phyloP scores from a whole-genome alignment of 805 yeast species.

The Lipomyces oligophaga region DNA sequence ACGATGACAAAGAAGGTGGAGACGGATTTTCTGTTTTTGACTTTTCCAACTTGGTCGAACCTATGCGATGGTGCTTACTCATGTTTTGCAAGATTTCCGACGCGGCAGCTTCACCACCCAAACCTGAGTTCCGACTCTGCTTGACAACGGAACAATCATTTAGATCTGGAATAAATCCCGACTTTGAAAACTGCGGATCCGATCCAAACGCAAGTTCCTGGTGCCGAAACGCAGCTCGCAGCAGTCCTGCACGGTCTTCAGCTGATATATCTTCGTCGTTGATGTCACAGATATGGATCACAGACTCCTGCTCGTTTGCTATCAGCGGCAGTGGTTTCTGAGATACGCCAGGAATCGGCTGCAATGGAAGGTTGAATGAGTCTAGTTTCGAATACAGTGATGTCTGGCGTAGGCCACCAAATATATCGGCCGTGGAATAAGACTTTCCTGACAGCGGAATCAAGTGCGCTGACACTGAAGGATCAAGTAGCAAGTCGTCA shows the following conservation, averaged over 20 bases:
- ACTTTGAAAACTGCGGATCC: slow-evolving; percentile 19
- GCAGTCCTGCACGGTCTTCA: slow-evolving; percentile 22
- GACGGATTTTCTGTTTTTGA: no score
- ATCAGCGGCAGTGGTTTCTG: not conserved
- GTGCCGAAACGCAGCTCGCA: slow-evolving; percentile 21
- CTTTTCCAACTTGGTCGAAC: not conserved
- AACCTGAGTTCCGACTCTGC: not conserved
- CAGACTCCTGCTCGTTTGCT: no score
- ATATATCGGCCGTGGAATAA: not conserved
- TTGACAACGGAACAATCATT: not conserved
- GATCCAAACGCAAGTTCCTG: slow-evolving; percentile 27
- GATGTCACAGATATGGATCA: no score
- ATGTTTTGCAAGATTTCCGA: slow-evolving; percentile 24
- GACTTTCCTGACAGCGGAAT: not conserved
- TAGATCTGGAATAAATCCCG: slow-evolving; percentile 11
- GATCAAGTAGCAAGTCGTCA: slow-evolving; percentile 36
- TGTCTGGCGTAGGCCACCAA: not conserved
- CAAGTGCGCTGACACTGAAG: slow-evolving; percentile 30
- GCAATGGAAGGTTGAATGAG: not conserved
- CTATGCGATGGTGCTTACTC: slow-evolving; percentile 13
- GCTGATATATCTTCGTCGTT: slow-evolving; percentile 6
- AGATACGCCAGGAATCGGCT: not conserved
- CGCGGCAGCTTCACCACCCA: slow-evolving; percentile 11
- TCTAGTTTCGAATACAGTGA: not conserved
- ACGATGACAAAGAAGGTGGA: not conserved